phyloP scores from a whole-genome alignment of 352 stramenopile genomes.

The Albugo laibachii region DNA sequence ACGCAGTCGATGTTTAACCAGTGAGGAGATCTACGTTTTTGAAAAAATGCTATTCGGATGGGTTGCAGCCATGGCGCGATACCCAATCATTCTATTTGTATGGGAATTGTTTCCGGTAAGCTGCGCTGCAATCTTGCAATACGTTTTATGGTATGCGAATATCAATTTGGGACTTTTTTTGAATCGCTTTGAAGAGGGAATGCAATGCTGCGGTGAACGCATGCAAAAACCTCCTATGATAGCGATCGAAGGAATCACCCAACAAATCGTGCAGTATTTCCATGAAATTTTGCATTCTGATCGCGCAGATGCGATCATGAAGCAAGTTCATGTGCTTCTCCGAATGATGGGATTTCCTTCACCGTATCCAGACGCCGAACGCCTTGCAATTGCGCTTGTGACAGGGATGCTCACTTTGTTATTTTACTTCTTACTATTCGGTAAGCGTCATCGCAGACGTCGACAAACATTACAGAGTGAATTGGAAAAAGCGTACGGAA shows the following conservation, averaged over 20 bases:
- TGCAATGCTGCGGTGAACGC: no score
- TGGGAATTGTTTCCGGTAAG: not conserved
- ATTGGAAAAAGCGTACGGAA: slow-evolving; percentile 48
- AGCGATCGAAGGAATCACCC: slow-evolving; percentile 19
- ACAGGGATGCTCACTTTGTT: slow-evolving; percentile 67
- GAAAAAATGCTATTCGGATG: slow-evolving; percentile 14
- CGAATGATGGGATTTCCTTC: slow-evolving; percentile 48
- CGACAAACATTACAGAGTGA: slow-evolving; percentile 49
- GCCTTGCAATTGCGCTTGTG: slow-evolving; percentile 55
- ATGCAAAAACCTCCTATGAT: no score
- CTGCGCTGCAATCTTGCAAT: no score
- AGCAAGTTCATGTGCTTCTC: slow-evolving; percentile 43
- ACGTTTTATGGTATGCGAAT: no score
- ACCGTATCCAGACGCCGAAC: slow-evolving; percentile 73
- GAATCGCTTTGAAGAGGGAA: no score
- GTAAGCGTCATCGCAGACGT: slow-evolving; percentile 58
- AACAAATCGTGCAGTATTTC: slow-evolving; percentile 42
- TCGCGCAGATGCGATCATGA: slow-evolving; percentile 42
- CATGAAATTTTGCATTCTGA: slow-evolving; percentile 67
- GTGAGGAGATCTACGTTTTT: slow-evolving; percentile 70
- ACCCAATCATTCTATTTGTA: no score
- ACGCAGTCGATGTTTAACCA: slow-evolving; percentile 80
- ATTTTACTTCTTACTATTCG: slow-evolving; percentile 77
- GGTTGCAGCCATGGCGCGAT: no score
- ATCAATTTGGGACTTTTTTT: no score